These are phyloP conservation scores for Mycosphaerella arachidis DNA, from an alignment of 2,329 filamentous ascomycete species.

Conservation along the genomic window DNA sequence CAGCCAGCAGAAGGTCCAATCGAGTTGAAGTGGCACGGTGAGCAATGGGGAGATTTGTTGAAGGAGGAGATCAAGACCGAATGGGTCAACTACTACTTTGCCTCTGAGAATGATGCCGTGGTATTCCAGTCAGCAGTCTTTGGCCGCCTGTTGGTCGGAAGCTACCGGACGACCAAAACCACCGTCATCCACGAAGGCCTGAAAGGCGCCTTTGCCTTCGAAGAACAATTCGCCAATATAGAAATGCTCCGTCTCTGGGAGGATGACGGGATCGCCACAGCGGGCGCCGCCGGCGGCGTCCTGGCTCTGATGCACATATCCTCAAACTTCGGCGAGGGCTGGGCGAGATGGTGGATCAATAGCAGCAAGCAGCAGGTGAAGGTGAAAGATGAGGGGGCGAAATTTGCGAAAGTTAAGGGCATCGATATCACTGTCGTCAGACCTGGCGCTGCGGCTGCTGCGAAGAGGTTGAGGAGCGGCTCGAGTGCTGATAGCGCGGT, in stretches of 20 bases:
- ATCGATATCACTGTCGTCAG: conserved; percentile 37
- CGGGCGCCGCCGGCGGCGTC: conserved; percentile 37
- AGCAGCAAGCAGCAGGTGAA: conserved; percentile 34
- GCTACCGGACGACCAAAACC: conserved; percentile 42
- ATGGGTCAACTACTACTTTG: conserved; percentile 46
- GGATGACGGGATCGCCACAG: conserved; percentile 34
- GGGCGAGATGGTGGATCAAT: conserved; percentile 45
- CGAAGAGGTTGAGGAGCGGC: conserved; percentile 8
- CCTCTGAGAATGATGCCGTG: conserved; percentile 29
- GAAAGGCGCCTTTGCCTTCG: conserved; percentile 39
- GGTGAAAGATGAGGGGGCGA: conserved; percentile 39
- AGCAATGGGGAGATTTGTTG: conserved; percentile 33
- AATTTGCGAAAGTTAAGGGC: conserved; percentile 41
- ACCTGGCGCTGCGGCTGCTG: conserved; percentile 15
- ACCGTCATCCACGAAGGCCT: conserved; percentile 44
- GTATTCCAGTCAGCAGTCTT: conserved; percentile 46
- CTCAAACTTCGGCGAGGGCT: conserved; percentile 40
- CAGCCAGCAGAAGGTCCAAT: conserved; percentile 31
- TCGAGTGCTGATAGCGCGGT: conserved; percentile 30
- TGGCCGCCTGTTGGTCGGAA: conserved; percentile 41
- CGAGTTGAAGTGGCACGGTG: conserved; percentile 39
- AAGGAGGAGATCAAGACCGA: conserved; percentile 37
- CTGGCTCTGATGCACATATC: conserved; percentile 44
- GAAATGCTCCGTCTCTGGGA: conserved; percentile 47
- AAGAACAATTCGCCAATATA: conserved; percentile 47